These are phyloP conservation scores for Collybia sp. DNA, from an alignment of 768 basidiomycete genomes.

Conservation along the genomic window DNA sequence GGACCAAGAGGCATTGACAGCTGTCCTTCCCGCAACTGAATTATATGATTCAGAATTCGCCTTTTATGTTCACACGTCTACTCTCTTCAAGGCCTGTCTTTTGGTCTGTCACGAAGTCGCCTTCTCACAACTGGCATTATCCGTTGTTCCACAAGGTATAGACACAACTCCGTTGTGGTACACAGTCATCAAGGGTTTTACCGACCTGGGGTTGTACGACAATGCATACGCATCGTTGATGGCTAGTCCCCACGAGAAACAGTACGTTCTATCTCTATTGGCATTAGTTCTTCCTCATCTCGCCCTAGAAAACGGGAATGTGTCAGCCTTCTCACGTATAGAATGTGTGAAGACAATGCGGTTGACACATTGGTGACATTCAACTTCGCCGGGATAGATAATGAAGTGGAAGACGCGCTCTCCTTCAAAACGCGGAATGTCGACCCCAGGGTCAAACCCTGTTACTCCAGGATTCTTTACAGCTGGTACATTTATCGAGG, in stretches of 20 bases:
- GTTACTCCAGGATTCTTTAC: constrained; percentile 90
- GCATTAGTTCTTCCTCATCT: constrained; percentile 4
- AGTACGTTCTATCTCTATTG: constrained; percentile 49
- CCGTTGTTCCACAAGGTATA: constrained; percentile 47
- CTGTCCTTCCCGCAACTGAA: constrained; percentile 55
- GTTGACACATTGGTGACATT: constrained; percentile 74
- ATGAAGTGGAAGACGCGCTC: constrained; percentile 84
- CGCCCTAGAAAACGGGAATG: constrained; percentile 71
- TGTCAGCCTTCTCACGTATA: constrained; percentile 76
- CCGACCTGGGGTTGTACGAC: constrained; percentile 72
- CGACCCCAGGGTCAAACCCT: constrained; percentile 80
- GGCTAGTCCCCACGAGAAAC: constrained; percentile 65
- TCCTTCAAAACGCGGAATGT: constrained; percentile 93
- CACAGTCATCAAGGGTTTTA: constrained; percentile 70
- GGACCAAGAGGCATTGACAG: constrained; percentile 57
- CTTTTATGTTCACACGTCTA: constrained; percentile 75
- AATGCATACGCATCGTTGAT: constrained; percentile 83
- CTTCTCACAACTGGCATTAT: constrained; percentile 79
- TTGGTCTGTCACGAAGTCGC: constrained; percentile 58
- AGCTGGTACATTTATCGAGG: constrained; percentile 87
- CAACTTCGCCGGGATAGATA: constrained; percentile 79
- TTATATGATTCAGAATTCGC: constrained; percentile 57
- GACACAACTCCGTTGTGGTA: constrained; percentile 75
- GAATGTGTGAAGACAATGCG: constrained; percentile 89
- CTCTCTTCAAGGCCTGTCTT: constrained; percentile 63